Percentiles rank a stretch among this genome's conserved stretches.
Evolutionary conservation across 2,329 filamentous ascomycete genomes (phyloP).

Genomic region (Lasiodiplodia sp.): DNA sequence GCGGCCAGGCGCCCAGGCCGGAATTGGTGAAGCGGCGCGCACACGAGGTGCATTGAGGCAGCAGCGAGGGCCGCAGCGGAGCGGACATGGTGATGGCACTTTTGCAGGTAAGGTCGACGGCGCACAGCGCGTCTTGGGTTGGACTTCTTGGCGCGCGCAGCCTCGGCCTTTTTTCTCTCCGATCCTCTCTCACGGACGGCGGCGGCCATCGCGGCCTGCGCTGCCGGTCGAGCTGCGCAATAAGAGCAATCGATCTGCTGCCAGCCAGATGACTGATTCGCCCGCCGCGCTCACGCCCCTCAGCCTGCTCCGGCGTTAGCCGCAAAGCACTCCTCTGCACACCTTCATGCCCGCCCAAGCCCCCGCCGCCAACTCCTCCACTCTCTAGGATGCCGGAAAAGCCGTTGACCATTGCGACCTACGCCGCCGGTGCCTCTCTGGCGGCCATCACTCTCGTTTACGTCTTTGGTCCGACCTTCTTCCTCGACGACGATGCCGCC

Average conservation of each 20-base stretch:
- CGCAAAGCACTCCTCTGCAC: not conserved
- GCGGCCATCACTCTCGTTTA: conserved; percentile 95
- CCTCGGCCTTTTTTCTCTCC: conserved; percentile 19
- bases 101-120: conserved; percentile 3
- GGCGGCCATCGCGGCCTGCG: conserved; percentile 11
- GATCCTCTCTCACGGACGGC: conserved; percentile 22
- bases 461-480: conserved; percentile 96
- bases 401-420: conserved; percentile 83
- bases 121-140: not conserved
- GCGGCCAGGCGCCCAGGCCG: conserved; percentile 37
- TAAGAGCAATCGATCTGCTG: conserved; percentile 19
- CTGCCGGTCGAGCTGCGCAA: conserved; percentile 9
- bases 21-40: conserved; percentile 44
- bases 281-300: conserved; percentile 14
- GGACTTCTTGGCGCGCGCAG: not conserved
- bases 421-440: conserved; percentile 93
- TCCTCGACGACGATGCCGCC: conserved; percentile 80
- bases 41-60: conserved; percentile 50
- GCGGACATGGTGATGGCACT: conserved; percentile 43
- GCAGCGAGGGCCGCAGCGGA: conserved; percentile 40
- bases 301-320: conserved; percentile 18
- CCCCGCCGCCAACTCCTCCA: conserved; percentile 11
- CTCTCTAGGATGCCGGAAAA: conserved; percentile 74
- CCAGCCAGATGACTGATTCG: conserved; percentile 14
- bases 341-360: conserved; percentile 33